Percentiles rank a stretch among this genome's conserved stretches.
Evolutionary conservation across 140 eudicot species (phyloP).

Genomic region (Cichorium intybus): DNA sequence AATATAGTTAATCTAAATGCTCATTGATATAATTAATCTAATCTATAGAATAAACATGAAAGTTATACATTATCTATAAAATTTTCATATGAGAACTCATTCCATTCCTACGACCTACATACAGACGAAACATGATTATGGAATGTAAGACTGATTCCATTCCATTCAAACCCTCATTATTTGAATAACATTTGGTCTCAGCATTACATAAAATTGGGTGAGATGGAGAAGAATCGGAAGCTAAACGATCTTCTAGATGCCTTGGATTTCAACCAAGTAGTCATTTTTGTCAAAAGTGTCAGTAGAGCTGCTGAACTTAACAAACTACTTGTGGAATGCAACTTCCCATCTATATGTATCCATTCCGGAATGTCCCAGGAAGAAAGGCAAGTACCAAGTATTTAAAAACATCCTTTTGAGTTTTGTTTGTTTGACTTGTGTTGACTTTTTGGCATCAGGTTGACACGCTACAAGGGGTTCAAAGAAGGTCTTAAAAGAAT

Average conservation of each 20-base stretch:
- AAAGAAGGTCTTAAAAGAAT: conserved; percentile 91
- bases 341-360: conserved; percentile 88
- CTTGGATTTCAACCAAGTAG: conserved; percentile 90
- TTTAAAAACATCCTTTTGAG: neutral
- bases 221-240: conserved; percentile 88
- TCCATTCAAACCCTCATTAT: neutral
- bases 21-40: no score
- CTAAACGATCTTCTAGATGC: conserved; percentile 92
- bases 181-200: conserved; percentile 17
- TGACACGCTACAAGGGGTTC: conserved; percentile 85
- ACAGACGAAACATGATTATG: no score
- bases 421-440: neutral
- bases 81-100: no score
- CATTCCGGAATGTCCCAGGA: conserved; percentile 98
- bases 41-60: no score
- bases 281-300: conserved; percentile 90
- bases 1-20: no score
- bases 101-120: no score
- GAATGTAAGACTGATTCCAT: no score
- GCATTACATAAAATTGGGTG: conserved; percentile 92
- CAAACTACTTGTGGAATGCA: conserved; percentile 83
- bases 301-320: conserved; percentile 90
- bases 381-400: conserved; percentile 55
- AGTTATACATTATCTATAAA: no score
- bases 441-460: conserved; percentile 32